Evolutionary conservation across 1,284 basidiomycete species (phyloP), one percentile per base, ranked within the genome.

Genomic region (Pisolithus thermaeus): DNA sequence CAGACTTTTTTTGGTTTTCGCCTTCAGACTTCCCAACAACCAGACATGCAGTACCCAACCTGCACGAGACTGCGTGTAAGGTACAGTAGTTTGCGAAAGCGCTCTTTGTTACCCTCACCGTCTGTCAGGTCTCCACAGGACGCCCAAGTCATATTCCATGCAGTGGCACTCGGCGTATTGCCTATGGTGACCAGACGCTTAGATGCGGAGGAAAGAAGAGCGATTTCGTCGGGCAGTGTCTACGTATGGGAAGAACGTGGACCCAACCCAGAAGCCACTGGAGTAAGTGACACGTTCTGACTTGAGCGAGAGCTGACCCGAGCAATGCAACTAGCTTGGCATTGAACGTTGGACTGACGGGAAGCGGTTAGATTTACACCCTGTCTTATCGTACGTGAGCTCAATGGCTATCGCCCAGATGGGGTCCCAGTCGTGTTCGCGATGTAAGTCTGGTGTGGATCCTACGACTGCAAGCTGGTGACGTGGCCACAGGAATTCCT

Each of bases 181-280:
- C 83, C 81, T 49, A 86, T 89, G 72, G 82, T 89, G 56, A 75
- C 79, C 37, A 77, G 87, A 54, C 79, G 87, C 20, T 76, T 90
- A 55, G 87, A 90, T 67, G 81, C 83, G 25, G 87, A 89, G 51
- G 80, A 83, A 62, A 73, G 82, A 42, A 73, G 80, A 16, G 67
- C 72, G 38, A 83, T 86, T 49, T 57, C 70, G 22, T 75, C 86
- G 2, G 87, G 87, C n/a, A 82, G 81, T 56, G 81, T 89, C 47
- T 90, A 83, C 58, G 84, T 90, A 51, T 90, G 87, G 87, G 87
- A 90, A 65, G 87, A 90, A 64, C 77, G 84, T 54, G 84, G 83
- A 32, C 78, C 84, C 16, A 84, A 80, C 60, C 74, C 83, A 46
- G 88, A 89, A 56, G 70, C 74, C 42, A 75, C 78, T 63, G 75